Conservation (phyloP, 208 protist genomes). For the Crithidia mellificae region DNA sequence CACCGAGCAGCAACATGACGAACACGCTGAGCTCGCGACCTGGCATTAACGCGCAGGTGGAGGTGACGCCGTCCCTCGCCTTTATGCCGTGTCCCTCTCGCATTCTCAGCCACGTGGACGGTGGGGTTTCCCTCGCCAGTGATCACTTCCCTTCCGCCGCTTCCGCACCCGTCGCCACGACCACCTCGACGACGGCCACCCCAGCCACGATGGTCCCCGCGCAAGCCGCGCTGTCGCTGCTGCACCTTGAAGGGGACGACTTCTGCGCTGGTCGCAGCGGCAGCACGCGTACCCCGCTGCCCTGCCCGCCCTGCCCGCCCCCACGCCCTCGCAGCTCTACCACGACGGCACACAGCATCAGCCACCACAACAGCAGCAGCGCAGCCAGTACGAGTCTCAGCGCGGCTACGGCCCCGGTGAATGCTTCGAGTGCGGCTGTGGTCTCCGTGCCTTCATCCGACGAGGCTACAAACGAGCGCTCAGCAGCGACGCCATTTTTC, state of each 20-base stretch:
- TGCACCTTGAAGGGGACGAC: slow-evolving; percentile 7
- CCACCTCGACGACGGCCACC: neutral
- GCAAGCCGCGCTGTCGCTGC: slow-evolving; percentile 7
- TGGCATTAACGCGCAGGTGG: neutral
- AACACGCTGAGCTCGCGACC: slow-evolving; percentile 8
- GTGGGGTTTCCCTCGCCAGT: slow-evolving; percentile 1
- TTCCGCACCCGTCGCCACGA: neutral
- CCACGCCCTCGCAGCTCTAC: slow-evolving; percentile 1
- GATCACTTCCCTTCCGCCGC: neutral
- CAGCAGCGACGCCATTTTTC: no score
- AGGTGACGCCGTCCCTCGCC: neutral
- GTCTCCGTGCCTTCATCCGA: no score
- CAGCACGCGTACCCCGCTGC: neutral
- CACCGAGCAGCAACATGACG: slow-evolving; percentile 2
- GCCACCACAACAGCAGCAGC: no score
- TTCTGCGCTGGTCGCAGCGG: neutral
- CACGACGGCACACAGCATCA: slow-evolving; percentile 2
- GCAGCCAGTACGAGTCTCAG: no score
- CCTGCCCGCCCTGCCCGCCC: neutral
- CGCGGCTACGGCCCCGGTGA: no score
- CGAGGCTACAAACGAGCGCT: no score
- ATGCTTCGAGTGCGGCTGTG: no score
- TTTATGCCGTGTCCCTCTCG: neutral
- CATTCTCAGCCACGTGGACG: neutral
- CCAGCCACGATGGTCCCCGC: neutral